Evolutionary conservation across 768 basidiomycete species (phyloP).

Genomic region (Termitomyces sp.): DNA sequence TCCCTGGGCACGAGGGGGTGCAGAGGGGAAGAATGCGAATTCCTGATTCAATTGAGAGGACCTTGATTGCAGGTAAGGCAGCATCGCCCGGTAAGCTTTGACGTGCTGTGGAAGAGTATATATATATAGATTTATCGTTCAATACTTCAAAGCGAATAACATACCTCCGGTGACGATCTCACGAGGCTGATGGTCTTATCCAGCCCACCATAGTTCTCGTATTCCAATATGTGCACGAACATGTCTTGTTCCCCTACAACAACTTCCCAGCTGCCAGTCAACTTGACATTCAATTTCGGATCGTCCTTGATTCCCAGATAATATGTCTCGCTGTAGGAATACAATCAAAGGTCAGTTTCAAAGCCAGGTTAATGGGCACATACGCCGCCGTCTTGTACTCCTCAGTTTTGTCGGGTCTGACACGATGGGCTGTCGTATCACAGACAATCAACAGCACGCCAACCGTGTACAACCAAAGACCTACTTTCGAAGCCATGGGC

Average conservation of each 20-base stretch:
- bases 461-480: slow-evolving; percentile 19
- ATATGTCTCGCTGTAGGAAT: slow-evolving; percentile 63
- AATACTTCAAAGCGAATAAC: neutral
- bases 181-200: slow-evolving; percentile 73
- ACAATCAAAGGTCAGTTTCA: neutral
- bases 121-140: neutral
- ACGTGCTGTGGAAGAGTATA: slow-evolving; percentile 59
- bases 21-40: slow-evolving; percentile 92
- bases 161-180: slow-evolving; percentile 59
- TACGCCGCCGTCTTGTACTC: slow-evolving; percentile 90
- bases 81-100: slow-evolving; percentile 66
- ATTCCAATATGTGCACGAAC: slow-evolving; percentile 81
- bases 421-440: slow-evolving; percentile 64
- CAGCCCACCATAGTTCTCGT: slow-evolving; percentile 89
- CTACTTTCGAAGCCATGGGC: slow-evolving; percentile 86
- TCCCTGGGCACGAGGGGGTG: slow-evolving; percentile 81
- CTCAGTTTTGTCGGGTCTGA: slow-evolving; percentile 75
- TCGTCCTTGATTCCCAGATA: slow-evolving; percentile 80
- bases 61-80: slow-evolving; percentile 73
- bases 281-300: slow-evolving; percentile 70
- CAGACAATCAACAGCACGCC: neutral
- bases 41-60: slow-evolving; percentile 84
- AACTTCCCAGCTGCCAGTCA: slow-evolving; percentile 94
- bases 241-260: slow-evolving; percentile 87
- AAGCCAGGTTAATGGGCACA: slow-evolving; percentile 25